Percentiles rank a stretch among this genome's conserved stretches.
Evolutionary conservation across 805 yeast genomes (phyloP).

Genomic region (Sugiyamaella floridensis): DNA sequence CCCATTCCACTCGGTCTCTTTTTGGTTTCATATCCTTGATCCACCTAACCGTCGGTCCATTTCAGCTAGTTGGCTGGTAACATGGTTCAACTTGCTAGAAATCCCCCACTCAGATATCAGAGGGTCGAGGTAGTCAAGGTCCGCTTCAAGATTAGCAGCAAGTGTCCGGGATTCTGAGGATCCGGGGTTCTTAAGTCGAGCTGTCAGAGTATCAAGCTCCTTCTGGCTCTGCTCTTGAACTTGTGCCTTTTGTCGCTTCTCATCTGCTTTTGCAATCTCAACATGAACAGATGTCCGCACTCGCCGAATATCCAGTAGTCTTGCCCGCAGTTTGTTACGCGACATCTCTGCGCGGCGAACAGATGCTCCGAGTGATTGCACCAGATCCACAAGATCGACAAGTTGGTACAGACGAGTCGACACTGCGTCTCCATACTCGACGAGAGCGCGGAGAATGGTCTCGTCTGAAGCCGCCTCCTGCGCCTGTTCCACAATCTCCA

Average conservation of each 20-base stretch:
- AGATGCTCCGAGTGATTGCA: slow-evolving; percentile 6
- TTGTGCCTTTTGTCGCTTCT: background rate
- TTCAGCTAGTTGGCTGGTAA: background rate
- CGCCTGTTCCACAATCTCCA: slow-evolving; percentile 6
- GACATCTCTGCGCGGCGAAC: slow-evolving; percentile 9
- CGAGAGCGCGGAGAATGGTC: slow-evolving; percentile 3
- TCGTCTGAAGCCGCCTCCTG: slow-evolving; percentile 5
- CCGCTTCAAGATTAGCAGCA: background rate
- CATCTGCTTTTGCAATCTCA: slow-evolving; percentile 8
- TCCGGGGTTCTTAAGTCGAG: background rate
- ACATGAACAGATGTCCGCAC: slow-evolving; percentile 7
- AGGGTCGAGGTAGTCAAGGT: background rate
- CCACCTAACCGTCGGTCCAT: too few species aligned
- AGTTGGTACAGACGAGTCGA: slow-evolving; percentile 7
- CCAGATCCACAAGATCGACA: slow-evolving; percentile 15
- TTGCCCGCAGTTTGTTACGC: slow-evolving; percentile 7
- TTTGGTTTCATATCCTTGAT: background rate
- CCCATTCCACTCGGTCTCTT: background rate
- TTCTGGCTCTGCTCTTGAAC: background rate
- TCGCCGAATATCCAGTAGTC: slow-evolving; percentile 11
- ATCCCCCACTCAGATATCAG: background rate
- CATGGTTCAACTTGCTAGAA: background rate
- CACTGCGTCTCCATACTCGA: slow-evolving; percentile 8
- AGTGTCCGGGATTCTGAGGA: background rate
- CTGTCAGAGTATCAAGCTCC: background rate